Evolutionary conservation across 1,284 basidiomycete genomes (phyloP).

Genomic region (Vanrija pseudolonga): DNA sequence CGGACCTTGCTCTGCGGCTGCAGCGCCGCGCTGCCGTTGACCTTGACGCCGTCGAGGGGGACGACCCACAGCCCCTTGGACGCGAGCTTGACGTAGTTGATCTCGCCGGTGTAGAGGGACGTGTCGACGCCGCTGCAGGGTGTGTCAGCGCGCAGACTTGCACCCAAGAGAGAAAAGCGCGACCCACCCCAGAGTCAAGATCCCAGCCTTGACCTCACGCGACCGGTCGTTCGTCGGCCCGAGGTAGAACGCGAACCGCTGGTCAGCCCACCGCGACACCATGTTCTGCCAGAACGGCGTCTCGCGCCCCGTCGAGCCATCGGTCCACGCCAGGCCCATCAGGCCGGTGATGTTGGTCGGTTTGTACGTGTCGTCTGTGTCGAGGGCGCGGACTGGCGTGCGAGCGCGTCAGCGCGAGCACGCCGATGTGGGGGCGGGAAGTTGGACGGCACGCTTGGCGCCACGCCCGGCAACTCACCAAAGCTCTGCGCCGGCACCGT

Average conservation of each 20-base stretch:
- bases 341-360: conserved; percentile 41
- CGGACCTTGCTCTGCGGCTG: no score
- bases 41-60: neutral
- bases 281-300: conserved; percentile 29
- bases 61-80: conserved; percentile 8
- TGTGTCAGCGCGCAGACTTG: neutral
- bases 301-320: conserved; percentile 20
- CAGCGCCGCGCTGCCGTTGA: conserved; percentile 1
- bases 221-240: conserved; percentile 51
- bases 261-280: conserved; percentile 56
- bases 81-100: conserved; percentile 64
- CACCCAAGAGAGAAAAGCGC: no score
- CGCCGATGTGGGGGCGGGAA: no score
- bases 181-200: conserved; percentile 57
- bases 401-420: no score
- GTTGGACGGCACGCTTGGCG: neutral
- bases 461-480: conserved; percentile 9
- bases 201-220: conserved; percentile 62
- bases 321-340: conserved; percentile 47
- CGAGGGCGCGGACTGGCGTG: no score
- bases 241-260: conserved; percentile 72
- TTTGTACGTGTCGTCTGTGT: conserved; percentile 8
- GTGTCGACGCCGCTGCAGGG: conserved; percentile 51
- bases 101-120: conserved; percentile 65
- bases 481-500: neutral